Conservation (phyloP, 495 filamentous ascomycete genomes). For the Penicillium verhagenii region DNA sequence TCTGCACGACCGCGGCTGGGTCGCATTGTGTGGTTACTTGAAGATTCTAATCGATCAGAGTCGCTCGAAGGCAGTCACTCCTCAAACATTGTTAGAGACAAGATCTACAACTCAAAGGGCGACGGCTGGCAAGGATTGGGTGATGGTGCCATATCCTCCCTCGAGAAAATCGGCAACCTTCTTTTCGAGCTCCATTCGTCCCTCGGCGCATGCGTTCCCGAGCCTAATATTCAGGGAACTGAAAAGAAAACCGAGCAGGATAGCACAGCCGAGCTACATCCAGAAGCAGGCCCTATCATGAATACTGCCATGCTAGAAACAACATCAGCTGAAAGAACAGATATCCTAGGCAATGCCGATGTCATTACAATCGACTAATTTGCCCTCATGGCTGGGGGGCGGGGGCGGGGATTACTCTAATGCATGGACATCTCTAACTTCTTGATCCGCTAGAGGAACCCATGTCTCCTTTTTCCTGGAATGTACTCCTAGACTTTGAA, state of each 20-base stretch:
- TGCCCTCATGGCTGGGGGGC: too few relatives aligned
- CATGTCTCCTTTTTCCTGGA: conserved; percentile 11
- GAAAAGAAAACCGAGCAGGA: conserved; percentile 6
- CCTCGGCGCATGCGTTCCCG: conserved; percentile 19
- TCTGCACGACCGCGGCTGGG: conserved; percentile 28
- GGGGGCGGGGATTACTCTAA: too few relatives aligned
- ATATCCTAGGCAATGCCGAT: conserved; percentile 20
- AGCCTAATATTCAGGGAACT: conserved; percentile 3
- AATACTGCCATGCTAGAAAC: background rate
- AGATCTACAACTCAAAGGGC: conserved; percentile 43
- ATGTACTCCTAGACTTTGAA: conserved; percentile 29
- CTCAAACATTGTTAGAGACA: conserved; percentile 24
- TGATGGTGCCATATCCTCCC: conserved; percentile 40
- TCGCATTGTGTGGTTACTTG: conserved; percentile 42
- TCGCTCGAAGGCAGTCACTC: conserved; percentile 16
- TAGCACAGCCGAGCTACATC: background rate
- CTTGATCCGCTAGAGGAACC: conserved; percentile 2
- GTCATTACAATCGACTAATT: conserved; percentile 43
- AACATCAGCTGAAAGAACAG: conserved; percentile 11
- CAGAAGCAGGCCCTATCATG: background rate
- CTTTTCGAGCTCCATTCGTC: conserved; percentile 35
- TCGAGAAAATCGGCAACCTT: conserved; percentile 42
- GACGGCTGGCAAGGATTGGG: conserved; percentile 51
- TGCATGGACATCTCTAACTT: background rate
- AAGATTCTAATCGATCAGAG: conserved; percentile 25